Evolutionary conservation across 306 rosid species (phyloP), one percentile per base, ranked within the genome.

Genomic region (Aeschynomene evenia): DNA sequence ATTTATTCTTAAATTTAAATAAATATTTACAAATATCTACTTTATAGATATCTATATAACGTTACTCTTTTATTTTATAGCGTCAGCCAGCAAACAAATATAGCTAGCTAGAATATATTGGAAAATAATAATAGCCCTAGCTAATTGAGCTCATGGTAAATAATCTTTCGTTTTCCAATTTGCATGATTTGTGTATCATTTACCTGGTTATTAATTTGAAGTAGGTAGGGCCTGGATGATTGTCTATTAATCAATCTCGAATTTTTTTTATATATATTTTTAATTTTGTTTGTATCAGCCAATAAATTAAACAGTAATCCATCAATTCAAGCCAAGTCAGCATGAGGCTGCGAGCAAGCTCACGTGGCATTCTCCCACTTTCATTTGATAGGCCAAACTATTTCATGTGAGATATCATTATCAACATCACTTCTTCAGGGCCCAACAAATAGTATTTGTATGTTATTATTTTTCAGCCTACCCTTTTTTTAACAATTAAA

Each of bases 281-380:
- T n/a, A n/a, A n/a, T n/a, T n/a, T n/a, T n/a, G n/a, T n/a, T n/a
- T 13, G 57, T 63, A 16, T 19, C 19, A 22, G 49, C 65, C 76
- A 37, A 51, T 39, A 24, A 48, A 39, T n/a, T n/a, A n/a, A n/a
- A 63, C 20, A 63, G 39, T 10, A 16, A 20, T 72, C 54, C 62
- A 49, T 70, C 24, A 52, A 37, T 55, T 29, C 2, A 0, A 2
- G 70, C 76, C 84, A 72, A 58, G 70, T 75, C 69, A 72, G 82
- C 79, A 48, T 61, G 57, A 34, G 7, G 64, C 34, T 56, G 49
- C 8, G 45, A n/a, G 2, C 22, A 31, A 7, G n/a, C 20, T 34
- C 36, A 78, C 82, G 85, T 81, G 84, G 82, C 86, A 65, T 23
- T 75, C 71, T 55, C 12, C 22, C 5, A 57, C 2, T 53, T 33